Conservation (phyloP, 2,329 filamentous ascomycete species). For the Hymenoscyphus fructigenus region DNA sequence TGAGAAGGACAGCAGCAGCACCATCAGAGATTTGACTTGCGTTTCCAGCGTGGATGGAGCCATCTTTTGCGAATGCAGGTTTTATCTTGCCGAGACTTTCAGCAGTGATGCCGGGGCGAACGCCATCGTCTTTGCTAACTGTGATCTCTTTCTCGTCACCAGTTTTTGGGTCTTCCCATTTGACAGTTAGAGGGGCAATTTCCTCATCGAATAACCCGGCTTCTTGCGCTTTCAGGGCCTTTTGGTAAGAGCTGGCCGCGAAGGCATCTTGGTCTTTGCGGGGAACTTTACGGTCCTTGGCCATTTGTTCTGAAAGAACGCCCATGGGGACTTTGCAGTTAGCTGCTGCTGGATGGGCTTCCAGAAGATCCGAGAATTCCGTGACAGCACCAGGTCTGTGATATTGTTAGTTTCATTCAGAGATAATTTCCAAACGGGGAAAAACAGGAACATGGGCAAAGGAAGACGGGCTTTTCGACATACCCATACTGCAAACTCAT, state of each 20-base stretch:
- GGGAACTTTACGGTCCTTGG: slow-evolving; percentile 73
- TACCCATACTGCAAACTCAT: slow-evolving; percentile 93
- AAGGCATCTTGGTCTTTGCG: slow-evolving; percentile 85
- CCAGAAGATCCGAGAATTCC: slow-evolving; percentile 89
- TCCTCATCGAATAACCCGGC: slow-evolving; percentile 90
- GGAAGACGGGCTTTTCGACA: slow-evolving; percentile 32
- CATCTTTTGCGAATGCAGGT: slow-evolving; percentile 86
- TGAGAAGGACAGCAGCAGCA: slow-evolving; percentile 89
- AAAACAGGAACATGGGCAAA: neutral
- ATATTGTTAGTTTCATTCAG: slow-evolving; percentile 9
- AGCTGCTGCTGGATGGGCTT: slow-evolving; percentile 75
- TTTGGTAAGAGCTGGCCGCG: slow-evolving; percentile 88
- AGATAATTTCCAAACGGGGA: neutral
- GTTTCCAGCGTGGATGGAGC: slow-evolving; percentile 93
- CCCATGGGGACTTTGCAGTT: slow-evolving; percentile 99
- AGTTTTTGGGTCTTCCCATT: slow-evolving; percentile 87
- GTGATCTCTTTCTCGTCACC: slow-evolving; percentile 81
- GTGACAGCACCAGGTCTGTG: slow-evolving; percentile 75
- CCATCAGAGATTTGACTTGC: slow-evolving; percentile 95
- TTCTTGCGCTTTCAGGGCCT: slow-evolving; percentile 81
- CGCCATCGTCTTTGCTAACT: slow-evolving; percentile 82
- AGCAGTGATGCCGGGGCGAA: slow-evolving; percentile 79
- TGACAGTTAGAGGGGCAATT: slow-evolving; percentile 81
- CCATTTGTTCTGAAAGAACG: slow-evolving; percentile 90
- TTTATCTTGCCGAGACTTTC: slow-evolving; percentile 90